Percentiles rank a stretch among this genome's conserved stretches.
These are phyloP conservation scores for Phytophthora pistaciae DNA, from an alignment of 352 stramenopile genomes.

Conservation along the genomic window DNA sequence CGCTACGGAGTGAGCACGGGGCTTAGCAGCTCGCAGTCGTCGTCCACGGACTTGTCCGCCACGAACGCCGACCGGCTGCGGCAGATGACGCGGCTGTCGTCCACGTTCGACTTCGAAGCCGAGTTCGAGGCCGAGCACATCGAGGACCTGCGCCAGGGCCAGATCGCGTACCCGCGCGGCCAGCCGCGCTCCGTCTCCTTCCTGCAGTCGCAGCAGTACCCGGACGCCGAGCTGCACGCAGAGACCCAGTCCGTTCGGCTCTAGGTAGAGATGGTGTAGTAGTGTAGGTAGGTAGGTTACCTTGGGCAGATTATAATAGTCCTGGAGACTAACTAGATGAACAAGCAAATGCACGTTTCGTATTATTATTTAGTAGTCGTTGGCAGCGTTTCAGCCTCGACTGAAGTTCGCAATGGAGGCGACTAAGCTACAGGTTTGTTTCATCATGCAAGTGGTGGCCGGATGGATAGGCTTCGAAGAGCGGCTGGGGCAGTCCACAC, in stretches of 20 bases:
- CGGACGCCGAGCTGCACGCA: slow-evolving; percentile 72
- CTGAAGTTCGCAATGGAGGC: too few species aligned
- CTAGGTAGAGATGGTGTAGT: slow-evolving; percentile 27
- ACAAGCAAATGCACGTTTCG: too few species aligned
- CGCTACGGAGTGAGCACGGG: slow-evolving; percentile 35
- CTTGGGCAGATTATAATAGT: too few species aligned
- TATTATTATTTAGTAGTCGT: too few species aligned
- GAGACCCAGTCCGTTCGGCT: slow-evolving; percentile 64
- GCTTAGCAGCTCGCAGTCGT: slow-evolving; percentile 36
- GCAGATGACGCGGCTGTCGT: slow-evolving; percentile 40
- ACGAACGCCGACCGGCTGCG: slow-evolving; percentile 10
- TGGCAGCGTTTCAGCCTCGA: not conserved
- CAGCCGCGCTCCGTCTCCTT: slow-evolving; percentile 77
- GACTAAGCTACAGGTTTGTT: too few species aligned
- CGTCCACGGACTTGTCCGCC: slow-evolving; percentile 32
- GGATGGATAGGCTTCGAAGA: not conserved
- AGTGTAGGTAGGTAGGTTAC: too few species aligned
- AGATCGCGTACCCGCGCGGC: slow-evolving; percentile 58
- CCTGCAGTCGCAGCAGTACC: slow-evolving; percentile 77
- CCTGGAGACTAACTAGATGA: too few species aligned
- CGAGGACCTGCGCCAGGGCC: slow-evolving; percentile 50
- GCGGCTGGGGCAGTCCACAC: not conserved
- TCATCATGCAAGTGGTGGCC: not conserved
- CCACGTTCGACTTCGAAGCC: slow-evolving; percentile 62
- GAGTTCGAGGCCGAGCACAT: slow-evolving; percentile 62